Evolutionary conservation across 1,284 basidiomycete genomes (phyloP).

Genomic region (Tilletia caries): DNA sequence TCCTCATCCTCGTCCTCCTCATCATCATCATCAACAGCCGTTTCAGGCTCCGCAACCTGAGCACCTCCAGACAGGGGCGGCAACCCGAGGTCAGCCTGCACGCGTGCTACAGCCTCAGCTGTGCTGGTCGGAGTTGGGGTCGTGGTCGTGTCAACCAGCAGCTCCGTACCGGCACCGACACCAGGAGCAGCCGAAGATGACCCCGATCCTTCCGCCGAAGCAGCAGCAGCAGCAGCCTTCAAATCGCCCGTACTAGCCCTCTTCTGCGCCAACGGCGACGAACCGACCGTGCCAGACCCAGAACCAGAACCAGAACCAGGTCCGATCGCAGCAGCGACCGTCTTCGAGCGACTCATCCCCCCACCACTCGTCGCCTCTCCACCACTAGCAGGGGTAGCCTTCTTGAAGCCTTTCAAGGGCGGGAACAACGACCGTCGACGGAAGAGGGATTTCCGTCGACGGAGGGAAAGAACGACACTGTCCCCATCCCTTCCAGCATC

Average conservation of each 20-base stretch:
- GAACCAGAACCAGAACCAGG: no score
- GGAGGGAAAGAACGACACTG: not conserved
- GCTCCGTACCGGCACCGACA: not conserved
- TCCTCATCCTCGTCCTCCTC: not conserved
- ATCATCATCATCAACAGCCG: not conserved
- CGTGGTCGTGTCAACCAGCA: not conserved
- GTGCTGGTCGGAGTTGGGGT: not conserved
- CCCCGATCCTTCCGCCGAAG: no score
- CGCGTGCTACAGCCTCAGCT: not conserved
- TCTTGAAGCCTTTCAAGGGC: not conserved
- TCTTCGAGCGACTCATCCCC: not conserved
- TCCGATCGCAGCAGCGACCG: not conserved
- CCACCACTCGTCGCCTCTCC: not conserved
- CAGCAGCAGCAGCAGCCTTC: not conserved
- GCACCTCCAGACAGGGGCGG: not conserved
- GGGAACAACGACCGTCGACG: not conserved
- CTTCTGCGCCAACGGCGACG: not conserved
- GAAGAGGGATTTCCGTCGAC: not conserved
- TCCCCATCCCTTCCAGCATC: not conserved
- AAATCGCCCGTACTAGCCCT: not conserved
- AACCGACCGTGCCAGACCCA: no score
- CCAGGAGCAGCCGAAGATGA: no score
- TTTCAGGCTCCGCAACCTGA: not conserved
- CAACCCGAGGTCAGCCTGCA: no score
- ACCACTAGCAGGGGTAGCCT: not conserved